These are phyloP conservation scores for Sabuloglossum arenarium DNA, from an alignment of 495 filamentous ascomycete species.

Conservation along the genomic window DNA sequence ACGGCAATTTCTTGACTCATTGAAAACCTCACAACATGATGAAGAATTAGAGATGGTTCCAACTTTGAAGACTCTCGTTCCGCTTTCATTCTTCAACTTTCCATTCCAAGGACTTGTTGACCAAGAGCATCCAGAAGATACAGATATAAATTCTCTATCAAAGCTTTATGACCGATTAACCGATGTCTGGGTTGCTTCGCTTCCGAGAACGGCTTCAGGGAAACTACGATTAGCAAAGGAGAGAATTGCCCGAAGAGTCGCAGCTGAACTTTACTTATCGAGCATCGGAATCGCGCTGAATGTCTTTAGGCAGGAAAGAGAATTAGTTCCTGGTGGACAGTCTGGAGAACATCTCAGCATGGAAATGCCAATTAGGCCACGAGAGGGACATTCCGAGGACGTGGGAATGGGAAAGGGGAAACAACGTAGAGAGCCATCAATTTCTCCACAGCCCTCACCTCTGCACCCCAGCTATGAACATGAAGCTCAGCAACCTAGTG, in stretches of 20 bases:
- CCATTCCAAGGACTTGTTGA: neutral
- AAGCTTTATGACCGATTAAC: constrained; percentile 2
- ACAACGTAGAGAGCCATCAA: neutral
- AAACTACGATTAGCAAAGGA: neutral
- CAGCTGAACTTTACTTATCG: constrained; percentile 2
- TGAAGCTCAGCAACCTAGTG: neutral
- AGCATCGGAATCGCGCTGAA: constrained; percentile 4
- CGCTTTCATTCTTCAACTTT: neutral
- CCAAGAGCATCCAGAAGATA: neutral
- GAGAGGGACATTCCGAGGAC: neutral
- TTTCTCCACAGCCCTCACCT: neutral
- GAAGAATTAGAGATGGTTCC: neutral
- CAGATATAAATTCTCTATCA: neutral
- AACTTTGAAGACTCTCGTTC: neutral
- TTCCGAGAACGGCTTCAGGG: neutral
- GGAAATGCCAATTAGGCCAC: neutral
- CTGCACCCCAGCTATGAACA: neutral
- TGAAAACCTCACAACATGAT: neutral
- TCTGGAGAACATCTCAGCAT: neutral
- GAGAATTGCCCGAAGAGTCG: constrained; percentile 1
- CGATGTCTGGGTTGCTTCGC: neutral
- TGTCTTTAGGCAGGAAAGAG: neutral
- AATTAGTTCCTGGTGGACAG: neutral
- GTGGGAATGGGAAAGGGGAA: neutral
- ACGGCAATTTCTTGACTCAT: neutral